Evolutionary conservation across 257 asterid genomes (phyloP), one percentile per base, ranked within the genome.

Genomic region (Ocimum tenuiflorum): DNA sequence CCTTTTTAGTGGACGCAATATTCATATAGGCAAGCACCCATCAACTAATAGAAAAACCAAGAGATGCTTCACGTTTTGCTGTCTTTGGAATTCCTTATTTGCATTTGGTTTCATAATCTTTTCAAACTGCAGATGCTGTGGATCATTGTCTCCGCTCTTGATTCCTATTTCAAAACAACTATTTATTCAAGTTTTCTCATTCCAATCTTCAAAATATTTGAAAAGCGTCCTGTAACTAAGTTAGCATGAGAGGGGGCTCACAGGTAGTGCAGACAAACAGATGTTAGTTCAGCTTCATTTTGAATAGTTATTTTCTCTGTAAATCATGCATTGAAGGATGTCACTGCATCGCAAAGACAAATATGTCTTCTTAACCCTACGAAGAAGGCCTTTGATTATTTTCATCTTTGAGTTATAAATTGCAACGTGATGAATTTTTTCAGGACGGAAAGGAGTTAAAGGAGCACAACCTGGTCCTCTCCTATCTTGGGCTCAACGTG

Each of bases 391-490:
- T n/a, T n/a, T n/a, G n/a, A n/a, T n/a, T n/a, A n/a, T n/a, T n/a
- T n/a, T n/a, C n/a, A n/a, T n/a, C n/a, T n/a, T n/a, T n/a, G n/a
- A n/a, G n/a, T n/a, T n/a, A n/a, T n/a, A n/a, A n/a, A n/a, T n/a
- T n/a, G n/a, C n/a, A n/a, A n/a, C n/a, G n/a, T n/a, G n/a, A n/a
- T n/a, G 31, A 27, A 1, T 27, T 27, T 27, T 50, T 18, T 13
- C 15, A 85, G 96, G 94, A 63, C 55, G 84, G 39, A 88, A 86
- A 82, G 96, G 96, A 35, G 95, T 86, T 24, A 84, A 86, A 79
- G 95, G 88, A 6, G 89, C 95, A 71, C 85, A 86, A 70, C 91
- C 90, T 36, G 96, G 95, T 57, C 95, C 92, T 1, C 85, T 82
- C 61, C 74, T 88, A 42, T 74, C 87, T 4, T 88, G 95, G 91